These are phyloP conservation scores for Exutisphaerella laricina DNA, from an alignment of 2,329 filamentous ascomycete species.

Conservation along the genomic window DNA sequence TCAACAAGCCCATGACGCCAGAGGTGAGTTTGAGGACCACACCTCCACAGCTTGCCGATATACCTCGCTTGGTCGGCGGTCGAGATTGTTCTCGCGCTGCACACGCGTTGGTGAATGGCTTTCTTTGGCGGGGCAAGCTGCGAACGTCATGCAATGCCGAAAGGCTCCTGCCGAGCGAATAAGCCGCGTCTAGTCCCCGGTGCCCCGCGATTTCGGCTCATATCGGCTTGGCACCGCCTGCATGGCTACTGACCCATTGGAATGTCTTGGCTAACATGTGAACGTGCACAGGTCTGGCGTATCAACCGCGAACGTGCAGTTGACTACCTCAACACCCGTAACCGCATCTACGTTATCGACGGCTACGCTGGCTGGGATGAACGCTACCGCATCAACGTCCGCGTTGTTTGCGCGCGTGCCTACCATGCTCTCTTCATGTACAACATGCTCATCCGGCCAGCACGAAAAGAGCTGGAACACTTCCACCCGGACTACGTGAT, in stretches of 20 bases:
- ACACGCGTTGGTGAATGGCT: constrained; percentile 1
- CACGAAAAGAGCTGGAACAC: constrained; percentile 83
- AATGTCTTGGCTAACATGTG: constrained; percentile 25
- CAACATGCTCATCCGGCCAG: constrained; percentile 98
- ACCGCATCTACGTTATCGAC: constrained; percentile 97
- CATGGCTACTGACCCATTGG: background rate
- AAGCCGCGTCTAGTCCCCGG: constrained; percentile 1
- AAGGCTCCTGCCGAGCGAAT: constrained; percentile 7
- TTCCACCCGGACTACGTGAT: constrained; percentile 99
- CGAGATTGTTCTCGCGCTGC: background rate
- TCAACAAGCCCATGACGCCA: constrained; percentile 97
- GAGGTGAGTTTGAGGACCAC: constrained; percentile 62
- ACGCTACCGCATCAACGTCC: constrained; percentile 95
- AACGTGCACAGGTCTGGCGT: constrained; percentile 79
- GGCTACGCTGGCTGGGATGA: constrained; percentile 98
- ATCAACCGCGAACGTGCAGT: constrained; percentile 99
- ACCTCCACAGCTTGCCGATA: background rate
- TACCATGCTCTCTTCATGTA: constrained; percentile 99
- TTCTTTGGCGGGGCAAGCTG: constrained; percentile 6
- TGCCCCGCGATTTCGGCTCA: constrained; percentile 29
- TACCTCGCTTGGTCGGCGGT: constrained; percentile 2
- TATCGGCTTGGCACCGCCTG: constrained; percentile 13
- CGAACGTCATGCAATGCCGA: constrained; percentile 1
- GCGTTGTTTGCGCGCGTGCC: constrained; percentile 95
- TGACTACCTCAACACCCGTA: constrained; percentile 98